These are phyloP conservation scores for Penicillium lividum DNA, from an alignment of 495 filamentous ascomycete genomes.

Conservation along the genomic window DNA sequence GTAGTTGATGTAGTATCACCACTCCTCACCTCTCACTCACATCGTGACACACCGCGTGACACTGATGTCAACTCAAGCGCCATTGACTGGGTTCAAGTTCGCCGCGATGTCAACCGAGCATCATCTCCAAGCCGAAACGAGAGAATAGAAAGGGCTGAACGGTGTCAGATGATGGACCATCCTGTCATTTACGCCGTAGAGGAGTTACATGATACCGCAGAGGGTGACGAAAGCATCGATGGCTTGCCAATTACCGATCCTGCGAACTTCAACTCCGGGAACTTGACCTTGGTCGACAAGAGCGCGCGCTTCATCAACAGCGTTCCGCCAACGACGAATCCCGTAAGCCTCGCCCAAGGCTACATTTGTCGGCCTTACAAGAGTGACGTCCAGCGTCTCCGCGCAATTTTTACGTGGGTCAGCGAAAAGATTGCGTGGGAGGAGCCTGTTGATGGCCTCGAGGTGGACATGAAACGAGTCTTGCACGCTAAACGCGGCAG, in stretches of 20 bases:
- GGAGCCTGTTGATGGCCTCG: conserved; percentile 75
- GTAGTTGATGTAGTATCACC: conserved; percentile 38
- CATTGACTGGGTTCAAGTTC: conserved; percentile 93
- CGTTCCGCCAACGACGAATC: conserved; percentile 86
- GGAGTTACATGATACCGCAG: conserved; percentile 76
- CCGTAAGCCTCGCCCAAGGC: conserved; percentile 80
- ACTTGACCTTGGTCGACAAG: conserved; percentile 88
- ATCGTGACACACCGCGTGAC: conserved; percentile 59
- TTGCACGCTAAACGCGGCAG: conserved; percentile 82
- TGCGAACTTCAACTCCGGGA: conserved; percentile 76
- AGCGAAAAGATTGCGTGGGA: conserved; percentile 97
- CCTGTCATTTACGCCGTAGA: conserved; percentile 87
- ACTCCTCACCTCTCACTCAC: conserved; percentile 31
- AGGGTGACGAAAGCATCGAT: conserved; percentile 89
- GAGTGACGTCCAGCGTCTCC: conserved; percentile 88
- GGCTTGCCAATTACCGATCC: conserved; percentile 80
- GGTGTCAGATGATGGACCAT: conserved; percentile 92
- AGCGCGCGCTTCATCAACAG: conserved; percentile 87
- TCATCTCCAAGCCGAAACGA: conserved; percentile 91
- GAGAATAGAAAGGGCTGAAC: conserved; percentile 78
- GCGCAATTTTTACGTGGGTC: conserved; percentile 96
- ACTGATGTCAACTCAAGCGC: conserved; percentile 61
- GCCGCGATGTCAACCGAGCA: conserved; percentile 90
- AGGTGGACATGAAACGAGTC: conserved; percentile 78
- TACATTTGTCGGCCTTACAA: conserved; percentile 94